Percentiles rank a stretch among this genome's conserved stretches.
phyloP scores from a whole-genome alignment of 1,284 basidiomycete species.

The Trichosporon coremiiforme region DNA sequence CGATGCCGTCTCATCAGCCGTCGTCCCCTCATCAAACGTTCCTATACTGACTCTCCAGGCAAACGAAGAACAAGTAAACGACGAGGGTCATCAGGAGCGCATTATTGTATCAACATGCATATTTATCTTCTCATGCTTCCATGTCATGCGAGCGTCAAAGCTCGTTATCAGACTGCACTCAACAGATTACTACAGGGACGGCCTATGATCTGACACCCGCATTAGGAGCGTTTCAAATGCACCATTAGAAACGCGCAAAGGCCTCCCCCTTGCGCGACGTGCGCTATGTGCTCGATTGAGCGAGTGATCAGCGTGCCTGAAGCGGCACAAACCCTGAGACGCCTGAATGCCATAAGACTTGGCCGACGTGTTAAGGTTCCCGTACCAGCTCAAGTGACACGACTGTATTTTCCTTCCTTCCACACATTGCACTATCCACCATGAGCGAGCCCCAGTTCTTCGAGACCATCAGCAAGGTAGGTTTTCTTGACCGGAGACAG shows the following conservation, averaged over 20 bases:
- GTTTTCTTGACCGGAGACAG: slow-evolving; percentile 28
- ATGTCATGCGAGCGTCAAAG: neutral
- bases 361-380: slow-evolving; percentile 16
- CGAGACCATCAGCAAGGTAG: slow-evolving; percentile 74
- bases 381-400: neutral
- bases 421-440: slow-evolving; percentile 19
- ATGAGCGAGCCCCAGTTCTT: slow-evolving; percentile 79
- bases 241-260: neutral
- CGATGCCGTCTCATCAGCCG: too few species aligned
- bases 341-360: slow-evolving; percentile 6
- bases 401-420: slow-evolving; percentile 4
- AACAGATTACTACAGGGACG: too few species aligned
- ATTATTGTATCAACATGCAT: slow-evolving; percentile 14
- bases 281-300: neutral
- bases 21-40: neutral
- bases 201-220: too few species aligned
- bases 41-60: slow-evolving; percentile 27
- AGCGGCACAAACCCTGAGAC: neutral
- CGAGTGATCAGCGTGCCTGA: slow-evolving; percentile 14
- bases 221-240: neutral
- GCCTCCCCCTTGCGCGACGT: neutral
- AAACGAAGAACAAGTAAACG: slow-evolving; percentile 34
- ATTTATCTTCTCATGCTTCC: neutral
- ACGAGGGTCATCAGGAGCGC: neutral
- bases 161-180: too few species aligned